Evolutionary conservation across 768 basidiomycete species (phyloP), one percentile per base, ranked within the genome.

Genomic region (Rhodotorula babjevae): DNA sequence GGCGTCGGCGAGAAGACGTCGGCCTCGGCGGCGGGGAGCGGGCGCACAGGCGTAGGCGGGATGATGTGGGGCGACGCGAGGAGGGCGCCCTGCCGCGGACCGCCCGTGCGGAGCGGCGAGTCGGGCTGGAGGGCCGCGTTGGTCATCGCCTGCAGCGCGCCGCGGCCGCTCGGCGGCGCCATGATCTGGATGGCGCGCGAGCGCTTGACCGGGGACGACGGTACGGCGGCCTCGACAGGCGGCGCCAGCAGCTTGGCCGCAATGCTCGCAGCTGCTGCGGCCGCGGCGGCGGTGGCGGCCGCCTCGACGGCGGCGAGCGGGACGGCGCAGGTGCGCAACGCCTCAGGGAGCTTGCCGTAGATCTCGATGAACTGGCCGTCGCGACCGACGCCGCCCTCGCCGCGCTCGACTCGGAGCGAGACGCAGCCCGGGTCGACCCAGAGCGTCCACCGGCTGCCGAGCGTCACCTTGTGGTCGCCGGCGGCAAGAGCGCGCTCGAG

Each of bases 361-460:
- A 78, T 72, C 75, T 78, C 75, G 55, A 70, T 65, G 47, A 78
- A 67, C 40, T 67, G 68, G n/a, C 69, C 69, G 44, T 72, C 70
- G 33, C 71, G 53, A 6, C 64, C 58, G 14, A 36, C 60, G 11
- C 49, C 63, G 23, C 63, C 74, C 36, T 76, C 77, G 23, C 47
- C 68, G 27, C 69, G 69, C 29, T 76, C 73, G 46, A 78, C 52
- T 4, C 77, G 60, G 18, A 77, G 68, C 40, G 67, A 57, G 29
- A 79, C 78, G 74, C 77, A 78, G 53, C 78, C 78, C 0, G 78
- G 78, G 67, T 79, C 78, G 55, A 79, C 72, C 78, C 78, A 79
- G 46, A 79, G 55, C 10, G 77, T 79, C 78, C 78, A 76, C 18
- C 73, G 58, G 27, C 73, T 73, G 36, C 74, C 74, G 18, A 76